These are phyloP conservation scores for Pachyrhizus erosus DNA, from an alignment of 306 rosid species.

Conservation along the genomic window DNA sequence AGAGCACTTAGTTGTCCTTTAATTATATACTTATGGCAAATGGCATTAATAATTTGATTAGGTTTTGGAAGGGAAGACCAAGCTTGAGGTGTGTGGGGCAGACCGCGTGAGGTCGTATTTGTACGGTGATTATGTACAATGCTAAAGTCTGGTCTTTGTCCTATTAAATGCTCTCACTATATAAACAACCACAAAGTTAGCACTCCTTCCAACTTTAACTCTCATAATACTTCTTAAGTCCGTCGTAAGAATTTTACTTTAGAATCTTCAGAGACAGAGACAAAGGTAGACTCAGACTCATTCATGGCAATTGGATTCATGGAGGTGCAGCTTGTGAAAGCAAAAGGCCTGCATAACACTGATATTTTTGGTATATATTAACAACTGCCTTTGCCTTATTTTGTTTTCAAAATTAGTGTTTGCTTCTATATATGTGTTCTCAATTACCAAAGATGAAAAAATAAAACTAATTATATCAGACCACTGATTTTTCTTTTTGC, in stretches of 20 bases:
- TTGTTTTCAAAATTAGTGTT: no score
- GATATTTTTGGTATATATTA: constrained; percentile 61
- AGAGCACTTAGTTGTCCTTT: neutral
- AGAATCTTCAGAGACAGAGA: constrained; percentile 24
- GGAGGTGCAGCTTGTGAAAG: constrained; percentile 51
- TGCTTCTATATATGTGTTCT: no score
- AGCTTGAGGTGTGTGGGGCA: neutral
- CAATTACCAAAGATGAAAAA: no score
- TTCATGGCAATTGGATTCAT: constrained; percentile 52
- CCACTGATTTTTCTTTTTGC: neutral
- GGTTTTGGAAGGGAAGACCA: constrained; percentile 37
- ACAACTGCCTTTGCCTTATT: no score
- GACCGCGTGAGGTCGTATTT: constrained; percentile 4
- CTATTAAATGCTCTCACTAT: neutral
- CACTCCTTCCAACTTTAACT: neutral
- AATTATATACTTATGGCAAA: constrained; percentile 2
- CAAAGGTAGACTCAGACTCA: neutral
- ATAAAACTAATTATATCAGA: neutral
- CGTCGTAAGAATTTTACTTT: neutral
- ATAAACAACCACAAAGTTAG: constrained; percentile 8
- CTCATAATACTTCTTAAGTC: constrained; percentile 15
- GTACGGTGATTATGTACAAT: neutral
- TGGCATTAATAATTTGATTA: neutral
- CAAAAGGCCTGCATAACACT: constrained; percentile 60
- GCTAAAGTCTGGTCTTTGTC: constrained; percentile 14